Conservation (phyloP, 2,329 filamentous ascomycete genomes). For the Sporothrix curviconia region DNA sequence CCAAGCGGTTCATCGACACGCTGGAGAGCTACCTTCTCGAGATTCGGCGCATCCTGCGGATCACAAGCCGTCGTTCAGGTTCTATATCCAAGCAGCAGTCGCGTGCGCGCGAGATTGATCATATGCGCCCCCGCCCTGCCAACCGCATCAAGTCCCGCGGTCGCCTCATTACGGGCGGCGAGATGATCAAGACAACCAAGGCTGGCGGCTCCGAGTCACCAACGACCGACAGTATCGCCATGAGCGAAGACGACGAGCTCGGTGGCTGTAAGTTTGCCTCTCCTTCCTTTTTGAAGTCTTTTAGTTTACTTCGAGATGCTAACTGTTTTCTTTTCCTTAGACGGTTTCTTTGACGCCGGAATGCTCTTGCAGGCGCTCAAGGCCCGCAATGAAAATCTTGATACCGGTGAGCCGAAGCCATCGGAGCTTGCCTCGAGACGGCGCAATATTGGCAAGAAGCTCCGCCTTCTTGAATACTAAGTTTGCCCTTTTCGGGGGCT, state of each 20-base stretch:
- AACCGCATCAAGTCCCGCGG: constrained; percentile 64
- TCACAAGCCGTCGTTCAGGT: constrained; percentile 48
- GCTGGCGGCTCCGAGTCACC: constrained; percentile 51
- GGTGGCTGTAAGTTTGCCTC: constrained; percentile 71
- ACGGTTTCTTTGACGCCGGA: constrained; percentile 95
- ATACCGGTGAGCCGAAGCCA: constrained; percentile 45
- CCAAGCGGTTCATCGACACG: constrained; percentile 79
- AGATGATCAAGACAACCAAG: constrained; percentile 36
- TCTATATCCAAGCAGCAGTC: constrained; percentile 35
- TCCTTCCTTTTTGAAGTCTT: constrained; percentile 11
- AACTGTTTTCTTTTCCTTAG: constrained; percentile 41
- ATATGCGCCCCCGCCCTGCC: constrained; percentile 29
- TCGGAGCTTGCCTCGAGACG: constrained; percentile 55
- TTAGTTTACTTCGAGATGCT: constrained; percentile 10
- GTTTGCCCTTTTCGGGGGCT: neutral
- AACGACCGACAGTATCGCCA: constrained; percentile 61
- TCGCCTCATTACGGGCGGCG: constrained; percentile 58
- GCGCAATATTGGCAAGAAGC: constrained; percentile 67
- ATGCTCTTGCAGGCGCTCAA: constrained; percentile 88
- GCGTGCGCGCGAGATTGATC: constrained; percentile 49
- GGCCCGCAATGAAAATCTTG: constrained; percentile 53
- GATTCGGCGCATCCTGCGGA: constrained; percentile 73
- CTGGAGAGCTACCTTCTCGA: constrained; percentile 87
- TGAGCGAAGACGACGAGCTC: constrained; percentile 81
- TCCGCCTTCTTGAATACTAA: constrained; percentile 63